A percentile compares a stretch with the other conserved stretches of the same genome.
These are phyloP conservation scores for Plasmodium fragile DNA, from an alignment of 169 alveolate genomes.

Conservation along the genomic window DNA sequence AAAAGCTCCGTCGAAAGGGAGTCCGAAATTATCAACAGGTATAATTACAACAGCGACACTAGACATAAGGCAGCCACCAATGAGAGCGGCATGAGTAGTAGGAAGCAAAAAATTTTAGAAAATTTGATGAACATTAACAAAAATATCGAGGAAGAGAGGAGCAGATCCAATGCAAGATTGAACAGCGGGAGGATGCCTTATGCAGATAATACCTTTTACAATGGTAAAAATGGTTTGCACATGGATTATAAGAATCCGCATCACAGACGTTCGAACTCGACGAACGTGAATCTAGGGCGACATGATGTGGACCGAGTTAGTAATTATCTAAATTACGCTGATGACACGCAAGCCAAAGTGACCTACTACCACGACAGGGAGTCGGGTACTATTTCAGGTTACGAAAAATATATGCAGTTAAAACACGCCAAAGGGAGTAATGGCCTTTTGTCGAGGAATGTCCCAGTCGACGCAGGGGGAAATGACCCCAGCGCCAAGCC, in stretches of 20 bases:
- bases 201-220: slow-evolving; percentile 22
- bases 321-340: slow-evolving; percentile 46
- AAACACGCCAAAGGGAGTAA: slow-evolving; percentile 23
- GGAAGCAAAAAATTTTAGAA: slow-evolving; percentile 15
- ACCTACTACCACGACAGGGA: slow-evolving; percentile 37
- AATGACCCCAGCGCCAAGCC: background rate
- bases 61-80: slow-evolving; percentile 12
- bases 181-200: slow-evolving; percentile 1
- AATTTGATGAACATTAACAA: slow-evolving; percentile 45
- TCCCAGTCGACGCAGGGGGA: background rate
- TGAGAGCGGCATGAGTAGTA: slow-evolving; percentile 15
- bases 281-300: slow-evolving; percentile 49
- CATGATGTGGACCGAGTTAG: slow-evolving; percentile 8
- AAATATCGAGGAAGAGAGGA: slow-evolving; percentile 14
- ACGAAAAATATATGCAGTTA: slow-evolving; percentile 49
- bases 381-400: slow-evolving; percentile 19
- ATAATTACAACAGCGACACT: slow-evolving; percentile 29
- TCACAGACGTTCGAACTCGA: slow-evolving; percentile 67
- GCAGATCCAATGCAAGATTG: background rate
- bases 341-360: slow-evolving; percentile 59
- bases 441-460: slow-evolving; percentile 7
- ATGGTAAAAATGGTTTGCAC: slow-evolving; percentile 10
- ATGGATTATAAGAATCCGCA: slow-evolving; percentile 21
- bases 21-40: background rate
- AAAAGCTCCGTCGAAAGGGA: slow-evolving; percentile 37